Evolutionary conservation across 2,329 filamentous ascomycete species (phyloP), one percentile per base, ranked within the genome.

Genomic region (Stemphylium beticola): DNA sequence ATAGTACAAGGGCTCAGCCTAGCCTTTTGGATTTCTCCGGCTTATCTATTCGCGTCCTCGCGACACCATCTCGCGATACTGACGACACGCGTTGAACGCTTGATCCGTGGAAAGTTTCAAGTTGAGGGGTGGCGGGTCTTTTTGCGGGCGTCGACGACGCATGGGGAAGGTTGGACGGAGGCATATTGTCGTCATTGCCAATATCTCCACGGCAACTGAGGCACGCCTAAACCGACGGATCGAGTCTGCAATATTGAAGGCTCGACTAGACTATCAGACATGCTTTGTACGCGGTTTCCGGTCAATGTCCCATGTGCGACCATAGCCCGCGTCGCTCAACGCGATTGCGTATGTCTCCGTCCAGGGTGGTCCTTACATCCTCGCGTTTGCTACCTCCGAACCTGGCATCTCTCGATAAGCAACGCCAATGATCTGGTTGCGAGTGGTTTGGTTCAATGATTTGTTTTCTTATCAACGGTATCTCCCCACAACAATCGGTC

Each of bases 11-110:
- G 24, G 33, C 10, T 46, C 24, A 18, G 12, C 22, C 31, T 48
- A 26, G 43, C 44, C 20, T 44, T 42, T 49, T 17, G 20, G 26
- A 29, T 18, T 39, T 44, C 20, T 31, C 22, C 34, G 46, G 37
- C 46, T 50, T 46, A 15, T 33, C 34, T 41, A 34, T 32, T 40
- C 32, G 40, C 29, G 36, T 33, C 48, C 42, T 55, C 53, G 24
- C 44, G 52, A 40, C 47, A 44, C 31, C 40, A 51, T 39, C 31
- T 39, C 32, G 43, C 44, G 43, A 34, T 44, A 39, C 46, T 53
- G 53, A 59, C 49, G 49, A 53, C 57, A 59, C 53, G 56, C 56
- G 52, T 48, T 51, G 26, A 22, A 26, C 42, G 32, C 32, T 18
- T 41, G 31, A 54, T 44, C 51, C 49, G 50, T 54, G 18, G 17